Percentiles rank a stretch among this genome's conserved stretches.
Conservation (phyloP, 2,329 filamentous ascomycete genomes). For the Scedosporium minutisporum region DNA sequence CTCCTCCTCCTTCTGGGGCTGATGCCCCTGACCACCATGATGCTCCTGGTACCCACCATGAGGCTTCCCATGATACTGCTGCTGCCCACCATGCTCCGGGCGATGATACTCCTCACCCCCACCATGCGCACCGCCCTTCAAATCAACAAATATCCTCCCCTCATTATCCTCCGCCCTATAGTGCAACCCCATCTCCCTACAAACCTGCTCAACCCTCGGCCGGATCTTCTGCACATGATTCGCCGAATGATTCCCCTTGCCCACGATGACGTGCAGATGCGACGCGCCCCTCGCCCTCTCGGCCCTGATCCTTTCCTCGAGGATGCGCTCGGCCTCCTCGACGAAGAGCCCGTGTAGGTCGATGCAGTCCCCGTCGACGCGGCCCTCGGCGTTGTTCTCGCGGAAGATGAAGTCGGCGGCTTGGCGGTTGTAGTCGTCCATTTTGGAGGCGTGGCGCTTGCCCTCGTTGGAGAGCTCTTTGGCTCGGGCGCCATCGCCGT, state of each 20-base stretch:
- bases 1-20: constrained; percentile 36
- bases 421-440: constrained; percentile 83
- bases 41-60: constrained; percentile 32
- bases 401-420: constrained; percentile 92
- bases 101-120: constrained; percentile 15
- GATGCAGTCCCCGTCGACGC: constrained; percentile 71
- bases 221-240: constrained; percentile 88
- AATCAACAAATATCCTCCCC: constrained; percentile 79
- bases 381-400: constrained; percentile 75
- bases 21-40: constrained; percentile 31
- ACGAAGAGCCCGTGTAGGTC: constrained; percentile 93
- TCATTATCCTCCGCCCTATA: constrained; percentile 83
- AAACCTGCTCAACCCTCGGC: constrained; percentile 84
- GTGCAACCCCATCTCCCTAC: constrained; percentile 70
- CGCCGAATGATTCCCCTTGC: constrained; percentile 81
- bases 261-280: constrained; percentile 90
- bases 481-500: constrained; percentile 73
- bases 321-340: constrained; percentile 79
- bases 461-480: constrained; percentile 77
- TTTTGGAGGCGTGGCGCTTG: constrained; percentile 72
- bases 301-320: constrained; percentile 75
- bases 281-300: constrained; percentile 64
- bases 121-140: constrained; percentile 58
- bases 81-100: constrained; percentile 25
- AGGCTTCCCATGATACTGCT: constrained; percentile 31